phyloP scores from a whole-genome alignment of 495 filamentous ascomycete genomes.

The Hypoxylon trugodes region DNA sequence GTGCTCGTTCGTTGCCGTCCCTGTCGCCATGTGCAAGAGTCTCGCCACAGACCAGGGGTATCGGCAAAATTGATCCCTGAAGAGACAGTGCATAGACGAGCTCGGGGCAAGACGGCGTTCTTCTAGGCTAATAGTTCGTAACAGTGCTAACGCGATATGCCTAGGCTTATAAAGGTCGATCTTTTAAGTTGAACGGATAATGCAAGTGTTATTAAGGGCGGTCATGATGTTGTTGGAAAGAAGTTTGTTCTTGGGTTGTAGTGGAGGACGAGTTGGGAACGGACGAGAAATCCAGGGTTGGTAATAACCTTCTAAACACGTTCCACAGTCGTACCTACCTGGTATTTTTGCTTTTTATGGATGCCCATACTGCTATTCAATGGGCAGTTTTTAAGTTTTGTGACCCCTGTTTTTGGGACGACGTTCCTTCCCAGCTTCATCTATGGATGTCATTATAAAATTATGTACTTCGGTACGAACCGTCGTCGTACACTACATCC shows the following conservation, averaged over 20 bases:
- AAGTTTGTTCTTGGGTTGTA: constrained; percentile 32
- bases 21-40: constrained; percentile 40
- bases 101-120: constrained; percentile 9
- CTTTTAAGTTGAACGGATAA: constrained; percentile 20
- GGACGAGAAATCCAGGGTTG: constrained; percentile 9
- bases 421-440: constrained; percentile 20
- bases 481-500: not conserved
- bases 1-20: constrained; percentile 22
- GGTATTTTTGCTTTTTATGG: too few relatives aligned
- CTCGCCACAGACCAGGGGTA: constrained; percentile 24
- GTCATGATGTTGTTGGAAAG: constrained; percentile 15
- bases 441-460: not conserved
- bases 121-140: constrained; percentile 38
- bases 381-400: constrained; percentile 7
- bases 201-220: constrained; percentile 5
- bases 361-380: too few relatives aligned
- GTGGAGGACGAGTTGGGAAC: constrained; percentile 26
- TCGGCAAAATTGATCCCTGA: constrained; percentile 37
- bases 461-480: too few relatives aligned
- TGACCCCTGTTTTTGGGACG: constrained; percentile 2
- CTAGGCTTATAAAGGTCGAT: constrained; percentile 22
- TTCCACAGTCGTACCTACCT: too few relatives aligned
- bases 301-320: not conserved
- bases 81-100: constrained; percentile 30
- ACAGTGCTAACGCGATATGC: constrained; percentile 7